These are phyloP conservation scores for Cinnamomum chago DNA, from an alignment of 164 flowering plant genomes.

Conservation along the genomic window DNA sequence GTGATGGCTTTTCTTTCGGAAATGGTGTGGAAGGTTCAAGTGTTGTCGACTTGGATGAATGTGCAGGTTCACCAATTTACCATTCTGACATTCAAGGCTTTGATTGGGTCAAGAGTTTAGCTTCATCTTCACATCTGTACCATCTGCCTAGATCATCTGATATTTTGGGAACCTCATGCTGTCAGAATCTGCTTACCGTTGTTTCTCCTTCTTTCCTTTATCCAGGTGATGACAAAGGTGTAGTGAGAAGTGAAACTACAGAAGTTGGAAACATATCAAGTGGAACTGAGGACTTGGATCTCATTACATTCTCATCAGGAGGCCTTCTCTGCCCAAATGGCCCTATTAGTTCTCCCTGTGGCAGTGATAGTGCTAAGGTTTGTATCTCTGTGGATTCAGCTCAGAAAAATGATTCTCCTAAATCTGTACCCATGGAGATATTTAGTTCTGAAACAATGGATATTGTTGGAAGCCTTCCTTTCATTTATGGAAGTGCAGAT, in stretches of 20 bases:
- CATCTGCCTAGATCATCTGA: conserved; percentile 27
- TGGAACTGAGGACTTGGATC: conserved; percentile 30
- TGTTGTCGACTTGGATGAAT: conserved; percentile 20
- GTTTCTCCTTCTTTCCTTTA: conserved; percentile 15
- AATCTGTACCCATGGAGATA: conserved; percentile 37
- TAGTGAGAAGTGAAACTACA: conserved; percentile 20
- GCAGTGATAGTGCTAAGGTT: conserved; percentile 23
- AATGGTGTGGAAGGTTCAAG: conserved; percentile 21
- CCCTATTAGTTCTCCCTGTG: conserved; percentile 24
- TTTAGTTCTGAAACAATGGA: conserved; percentile 29
- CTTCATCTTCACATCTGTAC: conserved; percentile 23
- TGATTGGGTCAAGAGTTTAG: neutral
- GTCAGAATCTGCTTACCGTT: conserved; percentile 21
- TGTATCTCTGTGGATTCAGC: conserved; percentile 30
- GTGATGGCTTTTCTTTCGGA: conserved; percentile 27
- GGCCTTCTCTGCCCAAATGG: conserved; percentile 34
- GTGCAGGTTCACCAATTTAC: conserved; percentile 23
- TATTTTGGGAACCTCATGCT: conserved; percentile 24
- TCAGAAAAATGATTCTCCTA: conserved; percentile 27
- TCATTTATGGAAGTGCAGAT: conserved; percentile 24
- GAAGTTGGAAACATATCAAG: conserved; percentile 19
- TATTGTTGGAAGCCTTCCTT: conserved; percentile 17
- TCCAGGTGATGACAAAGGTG: conserved; percentile 13
- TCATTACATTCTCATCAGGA: conserved; percentile 27
- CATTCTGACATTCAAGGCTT: conserved; percentile 25